These are phyloP conservation scores for Coemansia sp. DNA, from an alignment of 192 early-diverging fungal species.

Conservation along the genomic window DNA sequence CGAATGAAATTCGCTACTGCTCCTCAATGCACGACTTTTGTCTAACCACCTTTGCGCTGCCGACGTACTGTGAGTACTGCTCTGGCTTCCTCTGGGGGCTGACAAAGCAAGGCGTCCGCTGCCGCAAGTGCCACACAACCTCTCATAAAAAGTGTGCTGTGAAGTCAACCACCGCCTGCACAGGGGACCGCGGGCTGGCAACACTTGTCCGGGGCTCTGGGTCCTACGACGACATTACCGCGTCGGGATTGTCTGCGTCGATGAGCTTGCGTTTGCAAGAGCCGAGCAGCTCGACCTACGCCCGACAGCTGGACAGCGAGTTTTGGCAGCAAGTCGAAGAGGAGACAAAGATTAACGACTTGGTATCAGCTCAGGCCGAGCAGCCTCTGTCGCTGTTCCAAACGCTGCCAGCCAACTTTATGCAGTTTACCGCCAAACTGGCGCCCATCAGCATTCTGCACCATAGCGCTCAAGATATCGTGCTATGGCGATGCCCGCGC, in stretches of 20 bases:
- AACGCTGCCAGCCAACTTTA: conserved; percentile 53
- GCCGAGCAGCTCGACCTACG: not conserved
- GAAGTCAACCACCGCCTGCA: conserved; percentile 24
- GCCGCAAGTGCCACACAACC: conserved; percentile 54
- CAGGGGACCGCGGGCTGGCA: conserved; percentile 38
- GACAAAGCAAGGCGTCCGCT: conserved; percentile 61
- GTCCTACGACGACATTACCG: not conserved
- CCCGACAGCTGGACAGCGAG: conserved; percentile 34
- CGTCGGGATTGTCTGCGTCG: not conserved
- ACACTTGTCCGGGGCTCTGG: conserved; percentile 12
- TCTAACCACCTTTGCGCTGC: conserved; percentile 51
- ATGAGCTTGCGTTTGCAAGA: not conserved
- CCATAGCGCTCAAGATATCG: conserved; percentile 23
- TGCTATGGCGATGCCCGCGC: conserved; percentile 44
- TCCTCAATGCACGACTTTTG: conserved; percentile 57
- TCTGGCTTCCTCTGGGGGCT: conserved; percentile 67
- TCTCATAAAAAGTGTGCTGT: conserved; percentile 58
- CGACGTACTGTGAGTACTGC: conserved; percentile 67
- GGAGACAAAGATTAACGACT: conserved; percentile 35
- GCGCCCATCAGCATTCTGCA: conserved; percentile 37
- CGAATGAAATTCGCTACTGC: not conserved
- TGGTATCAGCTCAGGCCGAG: conserved; percentile 39
- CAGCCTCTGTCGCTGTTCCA: conserved; percentile 54
- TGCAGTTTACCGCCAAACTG: conserved; percentile 54
- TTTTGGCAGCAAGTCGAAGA: conserved; percentile 52